Percentiles rank a stretch among this genome's conserved stretches.
Evolutionary conservation across 2,329 filamentous ascomycete genomes (phyloP).

Genomic region (Penicillium sp.): DNA sequence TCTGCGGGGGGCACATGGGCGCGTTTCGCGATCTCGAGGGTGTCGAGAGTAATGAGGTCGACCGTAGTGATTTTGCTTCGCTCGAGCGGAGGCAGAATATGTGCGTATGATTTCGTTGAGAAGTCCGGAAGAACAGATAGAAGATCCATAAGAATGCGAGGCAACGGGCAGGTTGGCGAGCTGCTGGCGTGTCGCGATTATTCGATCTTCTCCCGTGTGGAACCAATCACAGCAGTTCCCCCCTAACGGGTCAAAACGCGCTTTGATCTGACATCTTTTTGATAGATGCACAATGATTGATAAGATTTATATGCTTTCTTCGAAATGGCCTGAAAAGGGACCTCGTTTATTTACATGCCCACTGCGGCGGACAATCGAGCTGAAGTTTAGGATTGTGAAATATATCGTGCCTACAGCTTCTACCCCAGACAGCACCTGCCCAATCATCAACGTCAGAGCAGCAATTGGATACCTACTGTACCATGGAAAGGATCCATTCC

Average conservation of each 20-base stretch:
- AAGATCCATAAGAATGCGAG: conserved; percentile 62
- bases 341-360: no score
- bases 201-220: conserved; percentile 3
- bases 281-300: no score
- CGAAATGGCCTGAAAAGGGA: not conserved
- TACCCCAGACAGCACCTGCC: no score
- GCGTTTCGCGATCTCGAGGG: conserved; percentile 79
- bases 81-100: conserved; percentile 79
- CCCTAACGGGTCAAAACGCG: not conserved
- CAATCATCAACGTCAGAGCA: no score
- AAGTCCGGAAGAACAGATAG: conserved; percentile 80
- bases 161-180: conserved; percentile 6
- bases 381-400: no score
- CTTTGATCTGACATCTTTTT: not conserved
- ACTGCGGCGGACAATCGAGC: no score
- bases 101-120: conserved; percentile 67
- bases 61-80: conserved; percentile 73
- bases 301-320: not conserved
- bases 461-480: no score
- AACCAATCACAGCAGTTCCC: conserved; percentile 23
- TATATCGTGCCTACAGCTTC: no score
- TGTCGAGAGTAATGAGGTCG: conserved; percentile 83
- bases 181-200: conserved; percentile 15
- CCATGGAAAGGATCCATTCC: no score
- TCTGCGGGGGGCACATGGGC: conserved; percentile 80